Base-by-base conservation (phyloP, 257 asterid species). In the Nicotiana noctiflora region DNA sequence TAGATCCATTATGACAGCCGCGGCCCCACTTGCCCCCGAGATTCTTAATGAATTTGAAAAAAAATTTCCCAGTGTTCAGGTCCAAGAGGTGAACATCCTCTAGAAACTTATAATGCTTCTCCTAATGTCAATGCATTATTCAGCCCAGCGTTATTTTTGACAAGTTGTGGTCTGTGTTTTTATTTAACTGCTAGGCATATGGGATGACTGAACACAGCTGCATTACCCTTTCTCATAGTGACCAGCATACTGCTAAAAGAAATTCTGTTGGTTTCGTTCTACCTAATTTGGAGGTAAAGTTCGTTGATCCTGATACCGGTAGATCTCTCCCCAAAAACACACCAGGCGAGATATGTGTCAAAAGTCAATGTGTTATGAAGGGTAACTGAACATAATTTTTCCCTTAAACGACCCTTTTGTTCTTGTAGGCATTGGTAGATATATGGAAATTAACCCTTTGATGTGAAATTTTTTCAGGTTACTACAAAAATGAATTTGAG, bases 191-290 rank as follows among this genome's bases (percentile, higher is more conserved):
- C 19, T 75, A 93, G 98, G 99, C 98, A 2, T 93, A 93, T 79
- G 99, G 99, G 40, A 92, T 95, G 99, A 95, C 99, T 2, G 98
- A 93, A 83, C 99, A 92, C 70, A 93, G 99, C 88, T 95, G 99
- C 89, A 93, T 95, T 40, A 93, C 98, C 3, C 84, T 93, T 59
- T 89, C 93, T 61, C 95, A 93, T 61, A 97, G 92, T 14, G 88
- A 86, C 70, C 90, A 91, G 40, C 84, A 86, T 46, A 82, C 83
- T 62, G 91, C 97, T 12, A 95, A 95, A 92, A 86, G 84, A 84
- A 94, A 92, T 72, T 93, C 99, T 2, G 97, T 95, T 18, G 99
- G 99, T 17, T 92, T 95, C 74, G 91, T 93, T 40, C 94, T 95
- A 34, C 99, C 99, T 0, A 95, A 95, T 88, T 64, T 93, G 86